Percentiles rank a stretch among this genome's conserved stretches.
Conservation (phyloP, 2,329 filamentous ascomycete species). For the Rhinocladiella similis region DNA sequence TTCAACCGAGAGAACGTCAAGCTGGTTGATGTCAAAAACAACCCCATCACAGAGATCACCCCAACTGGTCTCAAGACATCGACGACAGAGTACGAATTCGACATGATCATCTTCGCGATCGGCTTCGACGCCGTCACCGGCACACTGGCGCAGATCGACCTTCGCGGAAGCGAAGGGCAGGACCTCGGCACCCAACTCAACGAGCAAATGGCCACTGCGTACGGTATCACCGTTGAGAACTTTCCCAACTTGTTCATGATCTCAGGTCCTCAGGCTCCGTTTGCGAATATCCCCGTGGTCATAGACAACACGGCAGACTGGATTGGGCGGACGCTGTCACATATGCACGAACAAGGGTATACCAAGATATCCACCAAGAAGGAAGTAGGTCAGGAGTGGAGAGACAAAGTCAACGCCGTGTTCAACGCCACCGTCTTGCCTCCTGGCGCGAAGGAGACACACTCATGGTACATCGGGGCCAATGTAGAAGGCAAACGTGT, state of each 20-base stretch:
- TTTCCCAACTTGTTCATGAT: conserved; percentile 53
- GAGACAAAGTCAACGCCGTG: conserved; percentile 46
- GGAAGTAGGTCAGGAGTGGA: conserved; percentile 51
- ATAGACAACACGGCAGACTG: conserved; percentile 49
- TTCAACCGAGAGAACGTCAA: conserved; percentile 47
- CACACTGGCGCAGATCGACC: conserved; percentile 36
- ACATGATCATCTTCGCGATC: conserved; percentile 43
- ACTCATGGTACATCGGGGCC: conserved; percentile 58
- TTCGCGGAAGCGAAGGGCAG: conserved; percentile 33
- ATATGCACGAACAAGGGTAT: conserved; percentile 33
- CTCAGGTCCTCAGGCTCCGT: conserved; percentile 55
- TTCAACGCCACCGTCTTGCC: conserved; percentile 52
- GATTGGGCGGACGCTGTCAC: conserved; percentile 37
- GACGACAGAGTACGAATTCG: conserved; percentile 41
- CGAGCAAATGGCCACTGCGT: conserved; percentile 36
- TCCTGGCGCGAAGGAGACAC: conserved; percentile 34
- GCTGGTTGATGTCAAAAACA: conserved; percentile 47
- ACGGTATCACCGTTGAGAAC: conserved; percentile 42
- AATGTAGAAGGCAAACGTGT: conserved; percentile 53
- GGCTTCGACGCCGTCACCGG: conserved; percentile 46
- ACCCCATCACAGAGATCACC: conserved; percentile 44
- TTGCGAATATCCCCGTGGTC: conserved; percentile 59
- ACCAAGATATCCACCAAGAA: conserved; percentile 52
- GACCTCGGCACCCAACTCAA: conserved; percentile 27
- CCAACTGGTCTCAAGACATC: conserved; percentile 41